These are phyloP conservation scores for cucumber (Cucumis sativus) DNA, from an alignment of 306 rosid genomes.

Conservation along the genomic window Cucumber_9930_V3 NC_026655.2:25256001-25256500, in stretches of 20 bases:
- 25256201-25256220: constrained; percentile 55
- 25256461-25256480: not conserved
- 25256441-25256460: not conserved
- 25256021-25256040: constrained; percentile 84
- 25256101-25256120: constrained; percentile 67
- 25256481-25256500: not conserved
- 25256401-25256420: not conserved
- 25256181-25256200: constrained; percentile 80
- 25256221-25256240: not conserved
- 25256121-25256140: constrained; percentile 75
- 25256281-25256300: not conserved
- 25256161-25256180: constrained; percentile 95
- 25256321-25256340: not conserved
- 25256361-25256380: not conserved
- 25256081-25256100: constrained; percentile 78
- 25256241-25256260: not conserved
- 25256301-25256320: not conserved
- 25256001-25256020: constrained; percentile 2
- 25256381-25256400: not conserved
- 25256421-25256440: not conserved
- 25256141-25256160: constrained; percentile 75
- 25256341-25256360: not conserved
- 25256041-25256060: constrained; percentile 87
- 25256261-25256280: constrained; percentile 1
- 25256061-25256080: constrained; percentile 83